Percentiles rank a stretch among this genome's conserved stretches.
phyloP scores from a whole-genome alignment of 1,284 basidiomycete species.

The Tilletia caries region DNA sequence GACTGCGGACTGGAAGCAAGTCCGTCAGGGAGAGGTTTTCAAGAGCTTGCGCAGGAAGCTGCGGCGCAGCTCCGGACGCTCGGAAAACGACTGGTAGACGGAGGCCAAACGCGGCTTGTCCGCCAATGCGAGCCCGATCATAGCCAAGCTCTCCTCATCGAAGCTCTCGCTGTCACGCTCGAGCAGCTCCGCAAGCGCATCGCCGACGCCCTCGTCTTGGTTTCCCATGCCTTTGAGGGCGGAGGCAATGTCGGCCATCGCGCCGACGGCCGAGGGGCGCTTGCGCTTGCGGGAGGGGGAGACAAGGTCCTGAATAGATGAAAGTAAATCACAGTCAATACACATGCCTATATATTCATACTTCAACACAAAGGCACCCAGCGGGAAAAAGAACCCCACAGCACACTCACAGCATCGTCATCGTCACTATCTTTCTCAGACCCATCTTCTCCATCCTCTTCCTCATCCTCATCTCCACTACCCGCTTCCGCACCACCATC shows the following conservation, averaged over 20 bases:
- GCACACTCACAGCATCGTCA: not conserved
- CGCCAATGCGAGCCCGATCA: not conserved
- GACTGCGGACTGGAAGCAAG: not conserved
- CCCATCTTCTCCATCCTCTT: not conserved
- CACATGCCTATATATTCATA: not conserved
- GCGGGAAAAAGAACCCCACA: not conserved
- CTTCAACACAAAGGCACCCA: not conserved
- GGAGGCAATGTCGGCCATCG: not conserved
- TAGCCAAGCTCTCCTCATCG: not conserved
- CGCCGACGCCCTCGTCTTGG: not conserved
- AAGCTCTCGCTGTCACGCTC: not conserved
- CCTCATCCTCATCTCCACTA: not conserved
- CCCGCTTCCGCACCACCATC: not conserved
- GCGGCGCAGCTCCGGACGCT: not conserved
- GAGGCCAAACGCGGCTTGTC: not conserved
- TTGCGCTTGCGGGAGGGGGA: not conserved
- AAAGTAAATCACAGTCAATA: not conserved
- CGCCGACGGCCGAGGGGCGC: not conserved
- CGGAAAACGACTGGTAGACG: not conserved
- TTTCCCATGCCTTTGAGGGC: not conserved
- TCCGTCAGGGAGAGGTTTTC: not conserved
- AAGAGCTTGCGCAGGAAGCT: not conserved
- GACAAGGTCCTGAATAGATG: not conserved
- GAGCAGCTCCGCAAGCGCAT: not conserved
- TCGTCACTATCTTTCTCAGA: not conserved